Percentiles rank a stretch among this genome's conserved stretches.
phyloP scores from a whole-genome alignment of 2,329 filamentous ascomycete species.

The Colletotrichum spinosum region DNA sequence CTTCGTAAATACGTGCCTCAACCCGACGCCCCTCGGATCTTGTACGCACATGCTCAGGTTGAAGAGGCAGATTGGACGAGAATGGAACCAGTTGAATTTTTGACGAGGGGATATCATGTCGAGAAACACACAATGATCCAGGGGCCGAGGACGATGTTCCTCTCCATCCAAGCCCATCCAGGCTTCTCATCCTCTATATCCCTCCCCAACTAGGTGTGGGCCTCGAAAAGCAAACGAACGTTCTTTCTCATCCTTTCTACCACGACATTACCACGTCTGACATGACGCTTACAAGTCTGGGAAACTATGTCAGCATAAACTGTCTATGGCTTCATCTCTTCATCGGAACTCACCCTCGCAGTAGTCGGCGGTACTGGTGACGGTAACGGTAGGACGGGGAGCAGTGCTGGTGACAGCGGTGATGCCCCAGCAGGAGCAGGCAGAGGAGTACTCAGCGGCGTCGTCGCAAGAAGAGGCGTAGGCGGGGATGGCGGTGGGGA shows the following conservation, averaged over 20 bases:
- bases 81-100: slow-evolving; percentile 21
- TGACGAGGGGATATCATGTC: slow-evolving; percentile 1
- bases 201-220: not conserved
- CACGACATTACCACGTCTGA: not conserved
- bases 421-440: slow-evolving; percentile 59
- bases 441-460: slow-evolving; percentile 51
- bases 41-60: not conserved
- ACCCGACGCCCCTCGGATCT: not conserved
- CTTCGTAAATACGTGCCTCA: slow-evolving; percentile 11
- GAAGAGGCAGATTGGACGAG: not conserved
- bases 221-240: slow-evolving; percentile 25
- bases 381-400: slow-evolving; percentile 52
- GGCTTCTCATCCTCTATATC: slow-evolving; percentile 5
- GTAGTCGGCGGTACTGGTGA: slow-evolving; percentile 55
- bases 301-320: not conserved
- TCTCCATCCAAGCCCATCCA: slow-evolving; percentile 22
- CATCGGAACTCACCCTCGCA: slow-evolving; percentile 47
- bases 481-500: slow-evolving; percentile 49
- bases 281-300: slow-evolving; percentile 31
- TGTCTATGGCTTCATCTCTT: not conserved
- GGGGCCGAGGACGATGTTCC: not conserved
- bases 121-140: slow-evolving; percentile 1
- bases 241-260: slow-evolving; percentile 1
- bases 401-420: slow-evolving; percentile 53
- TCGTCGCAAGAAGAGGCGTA: slow-evolving; percentile 54